Percentiles rank a stretch among this genome's conserved stretches.
Evolutionary conservation across 495 filamentous ascomycete genomes (phyloP).

Genomic region (Paragyromitra xinjiangensis): DNA sequence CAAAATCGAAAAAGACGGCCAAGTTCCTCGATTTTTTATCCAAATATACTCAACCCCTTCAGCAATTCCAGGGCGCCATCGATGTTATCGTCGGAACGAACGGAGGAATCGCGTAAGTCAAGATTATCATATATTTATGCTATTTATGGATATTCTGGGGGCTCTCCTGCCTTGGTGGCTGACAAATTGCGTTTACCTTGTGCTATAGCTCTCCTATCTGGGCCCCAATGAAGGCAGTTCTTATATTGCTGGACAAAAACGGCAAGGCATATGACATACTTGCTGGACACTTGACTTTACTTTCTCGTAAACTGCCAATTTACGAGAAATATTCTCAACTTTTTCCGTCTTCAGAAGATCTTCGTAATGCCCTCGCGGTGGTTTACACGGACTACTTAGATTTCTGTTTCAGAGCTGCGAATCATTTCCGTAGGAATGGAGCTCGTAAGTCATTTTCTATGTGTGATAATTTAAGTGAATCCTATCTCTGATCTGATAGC

Average conservation of each 20-base stretch:
- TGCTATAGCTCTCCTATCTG: constrained; percentile 11
- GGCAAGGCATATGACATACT: constrained; percentile 10
- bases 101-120: constrained; percentile 11
- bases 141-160: neutral
- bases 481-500: neutral
- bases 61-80: constrained; percentile 6
- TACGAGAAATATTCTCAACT: constrained; percentile 15
- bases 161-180: neutral
- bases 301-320: constrained; percentile 7
- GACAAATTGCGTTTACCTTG: neutral
- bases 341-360: constrained; percentile 6
- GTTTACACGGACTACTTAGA: constrained; percentile 23
- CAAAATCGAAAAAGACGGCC: constrained; percentile 22
- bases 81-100: neutral
- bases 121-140: neutral
- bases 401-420: constrained; percentile 11
- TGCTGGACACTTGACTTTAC: constrained; percentile 13
- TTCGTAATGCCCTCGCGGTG: constrained; percentile 10
- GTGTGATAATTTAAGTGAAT: neutral
- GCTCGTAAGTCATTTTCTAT: neutral
- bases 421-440: neutral
- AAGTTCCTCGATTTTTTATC: constrained; percentile 18
- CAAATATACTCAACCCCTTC: constrained; percentile 19
- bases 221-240: constrained; percentile 20
- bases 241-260: constrained; percentile 15